These are phyloP conservation scores for Ascoidea tarda DNA, from an alignment of 805 yeast genomes.

Conservation along the genomic window DNA sequence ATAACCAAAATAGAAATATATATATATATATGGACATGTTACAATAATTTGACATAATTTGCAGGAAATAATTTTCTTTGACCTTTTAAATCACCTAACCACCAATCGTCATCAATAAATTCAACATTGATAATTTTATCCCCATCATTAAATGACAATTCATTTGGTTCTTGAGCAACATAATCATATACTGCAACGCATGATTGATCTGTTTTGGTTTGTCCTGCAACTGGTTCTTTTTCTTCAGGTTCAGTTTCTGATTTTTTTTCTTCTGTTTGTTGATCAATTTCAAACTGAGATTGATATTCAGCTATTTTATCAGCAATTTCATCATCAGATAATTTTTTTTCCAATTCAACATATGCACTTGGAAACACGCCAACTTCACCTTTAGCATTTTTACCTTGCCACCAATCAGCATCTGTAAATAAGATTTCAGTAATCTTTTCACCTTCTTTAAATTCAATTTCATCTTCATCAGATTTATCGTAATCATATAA, in stretches of 20 bases:
- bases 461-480: slow-evolving; percentile 62
- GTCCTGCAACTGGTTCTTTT: slow-evolving; percentile 13
- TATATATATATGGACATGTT: no score
- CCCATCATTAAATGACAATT: slow-evolving; percentile 64
- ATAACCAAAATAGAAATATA: no score
- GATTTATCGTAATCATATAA: slow-evolving; percentile 68
- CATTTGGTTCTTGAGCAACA: slow-evolving; percentile 81
- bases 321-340: slow-evolving; percentile 20
- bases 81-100: slow-evolving; percentile 80
- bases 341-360: slow-evolving; percentile 38
- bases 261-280: slow-evolving; percentile 13
- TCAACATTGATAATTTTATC: slow-evolving; percentile 74
- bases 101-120: slow-evolving; percentile 82
- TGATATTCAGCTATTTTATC: background rate
- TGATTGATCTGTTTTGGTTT: slow-evolving; percentile 18
- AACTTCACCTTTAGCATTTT: slow-evolving; percentile 20
- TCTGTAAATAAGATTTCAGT: slow-evolving; percentile 48
- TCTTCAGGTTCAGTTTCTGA: slow-evolving; percentile 12
- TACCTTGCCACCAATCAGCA: slow-evolving; percentile 38
- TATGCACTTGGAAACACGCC: slow-evolving; percentile 37
- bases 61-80: slow-evolving; percentile 83
- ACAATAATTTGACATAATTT: slow-evolving; percentile 48
- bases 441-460: slow-evolving; percentile 53
- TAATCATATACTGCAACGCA: slow-evolving; percentile 68
- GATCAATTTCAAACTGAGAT: slow-evolving; percentile 9